phyloP scores from a whole-genome alignment of 2,329 filamentous ascomycete species.

The Colletotrichum magnum region DNA sequence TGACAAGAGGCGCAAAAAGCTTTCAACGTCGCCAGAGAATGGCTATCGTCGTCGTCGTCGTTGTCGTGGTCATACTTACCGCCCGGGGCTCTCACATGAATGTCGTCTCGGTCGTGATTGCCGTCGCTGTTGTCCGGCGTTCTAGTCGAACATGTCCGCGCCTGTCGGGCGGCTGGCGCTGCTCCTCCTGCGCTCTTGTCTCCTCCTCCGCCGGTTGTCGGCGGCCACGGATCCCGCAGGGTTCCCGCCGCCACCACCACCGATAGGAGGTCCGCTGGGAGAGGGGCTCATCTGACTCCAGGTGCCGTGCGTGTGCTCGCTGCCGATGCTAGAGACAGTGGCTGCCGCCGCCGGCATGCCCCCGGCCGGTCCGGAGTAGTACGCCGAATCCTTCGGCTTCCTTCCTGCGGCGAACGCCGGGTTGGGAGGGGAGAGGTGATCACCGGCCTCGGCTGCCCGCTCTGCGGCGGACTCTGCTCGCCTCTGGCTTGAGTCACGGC shows the following conservation, averaged over 20 bases:
- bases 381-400: slow-evolving; percentile 71
- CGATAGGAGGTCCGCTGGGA: slow-evolving; percentile 53
- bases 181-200: slow-evolving; percentile 65
- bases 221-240: slow-evolving; percentile 54
- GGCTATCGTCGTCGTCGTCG: too few relatives aligned
- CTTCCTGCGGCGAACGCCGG: slow-evolving; percentile 68
- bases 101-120: slow-evolving; percentile 29
- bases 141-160: slow-evolving; percentile 56
- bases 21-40: too few relatives aligned
- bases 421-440: slow-evolving; percentile 67
- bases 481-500: slow-evolving; percentile 65
- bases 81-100: slow-evolving; percentile 19
- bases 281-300: slow-evolving; percentile 68
- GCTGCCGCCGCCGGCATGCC: slow-evolving; percentile 56
- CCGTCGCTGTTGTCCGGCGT: slow-evolving; percentile 23
- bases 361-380: slow-evolving; percentile 69
- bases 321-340: slow-evolving; percentile 64
- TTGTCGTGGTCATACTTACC: slow-evolving; percentile 22
- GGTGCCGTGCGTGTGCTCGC: slow-evolving; percentile 62
- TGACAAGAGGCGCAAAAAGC: too few relatives aligned
- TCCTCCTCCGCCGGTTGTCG: slow-evolving; percentile 68
- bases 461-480: slow-evolving; percentile 64
- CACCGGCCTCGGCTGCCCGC: slow-evolving; percentile 54
- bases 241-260: slow-evolving; percentile 36
- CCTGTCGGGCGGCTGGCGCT: slow-evolving; percentile 54